Conservation (phyloP, 768 basidiomycete species). For the Russula olivacea region DNA sequence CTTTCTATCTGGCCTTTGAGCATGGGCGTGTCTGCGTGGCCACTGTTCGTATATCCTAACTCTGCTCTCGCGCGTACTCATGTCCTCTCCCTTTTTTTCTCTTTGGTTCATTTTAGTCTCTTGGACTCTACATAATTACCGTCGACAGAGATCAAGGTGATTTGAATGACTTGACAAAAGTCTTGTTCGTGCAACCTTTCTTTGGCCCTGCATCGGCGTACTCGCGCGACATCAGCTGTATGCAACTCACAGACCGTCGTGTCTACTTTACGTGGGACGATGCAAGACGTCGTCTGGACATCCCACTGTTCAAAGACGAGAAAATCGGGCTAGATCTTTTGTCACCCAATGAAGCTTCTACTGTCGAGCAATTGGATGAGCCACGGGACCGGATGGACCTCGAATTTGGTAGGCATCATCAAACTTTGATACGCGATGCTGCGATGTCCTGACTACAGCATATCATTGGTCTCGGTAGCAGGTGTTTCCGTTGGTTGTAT, state of each 20-base stretch:
- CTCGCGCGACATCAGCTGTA: constrained; percentile 9
- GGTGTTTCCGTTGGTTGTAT: constrained; percentile 13
- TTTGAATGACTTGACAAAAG: neutral
- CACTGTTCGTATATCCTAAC: constrained; percentile 10
- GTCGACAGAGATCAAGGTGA: neutral
- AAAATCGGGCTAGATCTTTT: neutral
- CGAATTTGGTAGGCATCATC: neutral
- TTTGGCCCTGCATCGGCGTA: neutral
- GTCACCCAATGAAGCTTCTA: neutral
- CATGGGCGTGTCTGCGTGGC: constrained; percentile 23
- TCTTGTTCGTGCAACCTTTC: constrained; percentile 11
- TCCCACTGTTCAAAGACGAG: constrained; percentile 9
- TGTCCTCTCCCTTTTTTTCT: neutral
- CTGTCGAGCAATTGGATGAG: neutral
- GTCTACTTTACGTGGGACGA: constrained; percentile 24
- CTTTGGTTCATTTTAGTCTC: neutral
- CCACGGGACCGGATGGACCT: neutral
- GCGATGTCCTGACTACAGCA: neutral
- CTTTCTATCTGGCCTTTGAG: constrained; percentile 20
- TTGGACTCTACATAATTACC: constrained; percentile 15
- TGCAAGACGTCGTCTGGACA: neutral
- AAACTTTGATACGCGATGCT: neutral
- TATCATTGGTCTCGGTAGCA: neutral
- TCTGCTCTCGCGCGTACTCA: neutral
- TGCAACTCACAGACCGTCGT: constrained; percentile 24